These are phyloP conservation scores for Nidularia pulvinata DNA, from an alignment of 768 basidiomycete species.

Conservation along the genomic window DNA sequence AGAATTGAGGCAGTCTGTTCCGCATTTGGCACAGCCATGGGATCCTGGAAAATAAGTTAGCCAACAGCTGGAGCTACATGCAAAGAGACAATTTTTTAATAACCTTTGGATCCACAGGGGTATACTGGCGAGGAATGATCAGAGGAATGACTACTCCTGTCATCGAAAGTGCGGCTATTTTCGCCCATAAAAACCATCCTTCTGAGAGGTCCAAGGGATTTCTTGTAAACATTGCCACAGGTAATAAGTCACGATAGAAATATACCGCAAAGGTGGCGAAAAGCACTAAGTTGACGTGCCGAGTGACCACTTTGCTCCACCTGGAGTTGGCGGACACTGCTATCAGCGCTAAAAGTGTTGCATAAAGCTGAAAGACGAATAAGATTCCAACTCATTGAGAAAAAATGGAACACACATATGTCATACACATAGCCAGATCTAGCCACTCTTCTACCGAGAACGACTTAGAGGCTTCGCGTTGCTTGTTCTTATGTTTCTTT, in stretches of 20 bases:
- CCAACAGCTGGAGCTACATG: neutral
- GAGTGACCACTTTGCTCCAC: conserved; percentile 31
- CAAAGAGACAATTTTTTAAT: neutral
- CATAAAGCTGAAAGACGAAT: conserved; percentile 32
- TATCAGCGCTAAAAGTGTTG: conserved; percentile 38
- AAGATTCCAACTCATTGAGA: neutral
- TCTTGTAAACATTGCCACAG: conserved; percentile 53
- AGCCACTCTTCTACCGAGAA: conserved; percentile 22
- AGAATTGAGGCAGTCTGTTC: conserved; percentile 53
- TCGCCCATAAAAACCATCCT: conserved; percentile 52
- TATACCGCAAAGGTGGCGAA: conserved; percentile 47
- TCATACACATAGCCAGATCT: conserved; percentile 24
- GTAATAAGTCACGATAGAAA: conserved; percentile 59
- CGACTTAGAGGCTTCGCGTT: conserved; percentile 6
- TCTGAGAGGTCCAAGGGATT: conserved; percentile 46
- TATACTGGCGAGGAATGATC: conserved; percentile 53
- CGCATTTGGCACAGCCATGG: conserved; percentile 31
- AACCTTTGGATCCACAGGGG: conserved; percentile 50
- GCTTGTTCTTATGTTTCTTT: conserved; percentile 20
- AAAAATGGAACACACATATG: conserved; percentile 19
- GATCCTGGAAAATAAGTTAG: conserved; percentile 19
- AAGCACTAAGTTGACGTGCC: conserved; percentile 48
- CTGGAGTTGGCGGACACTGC: conserved; percentile 32
- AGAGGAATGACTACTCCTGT: conserved; percentile 52
- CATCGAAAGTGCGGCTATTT: conserved; percentile 42